Conservation (phyloP, 345 rosid species). For the Pugionium cornutum region DNA sequence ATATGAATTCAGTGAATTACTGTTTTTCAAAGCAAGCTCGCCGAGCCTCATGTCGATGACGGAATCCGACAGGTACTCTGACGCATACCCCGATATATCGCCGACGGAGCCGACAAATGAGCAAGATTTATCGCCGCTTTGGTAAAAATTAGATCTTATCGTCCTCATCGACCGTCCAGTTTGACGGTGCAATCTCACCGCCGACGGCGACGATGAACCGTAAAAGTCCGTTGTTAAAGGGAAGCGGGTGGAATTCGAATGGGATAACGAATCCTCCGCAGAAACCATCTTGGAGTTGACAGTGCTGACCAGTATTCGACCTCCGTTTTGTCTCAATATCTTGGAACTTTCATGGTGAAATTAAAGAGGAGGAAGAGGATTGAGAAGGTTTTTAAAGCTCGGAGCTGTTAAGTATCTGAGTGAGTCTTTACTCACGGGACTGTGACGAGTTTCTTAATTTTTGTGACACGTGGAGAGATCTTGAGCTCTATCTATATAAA, state of each 20-base stretch:
- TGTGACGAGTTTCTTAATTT: background rate
- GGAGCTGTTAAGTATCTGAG: slow-evolving; percentile 39
- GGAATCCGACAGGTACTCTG: too few species aligned
- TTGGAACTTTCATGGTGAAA: slow-evolving; percentile 36
- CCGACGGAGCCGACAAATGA: slow-evolving; percentile 46
- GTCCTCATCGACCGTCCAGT: slow-evolving; percentile 92
- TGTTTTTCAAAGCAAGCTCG: too few species aligned
- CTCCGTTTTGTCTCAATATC: background rate
- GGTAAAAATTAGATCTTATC: slow-evolving; percentile 65
- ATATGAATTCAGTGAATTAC: slow-evolving; percentile 45
- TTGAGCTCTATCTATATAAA: background rate
- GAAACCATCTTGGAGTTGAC: slow-evolving; percentile 56
- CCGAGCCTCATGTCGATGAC: too few species aligned
- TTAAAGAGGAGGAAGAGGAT: slow-evolving; percentile 3
- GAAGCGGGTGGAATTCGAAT: slow-evolving; percentile 58
- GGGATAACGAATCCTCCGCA: slow-evolving; percentile 60
- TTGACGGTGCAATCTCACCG: slow-evolving; percentile 53
- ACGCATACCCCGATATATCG: slow-evolving; percentile 46
- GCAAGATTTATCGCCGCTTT: slow-evolving; percentile 44
- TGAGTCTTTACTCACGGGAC: slow-evolving; percentile 24
- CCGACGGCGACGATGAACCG: slow-evolving; percentile 41
- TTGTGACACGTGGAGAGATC: slow-evolving; percentile 25
- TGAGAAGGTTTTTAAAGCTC: slow-evolving; percentile 27
- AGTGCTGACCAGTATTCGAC: background rate
- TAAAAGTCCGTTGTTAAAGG: slow-evolving; percentile 52